phyloP scores from a whole-genome alignment of 2,329 filamentous ascomycete genomes.

The Myrmaecium sp. region DNA sequence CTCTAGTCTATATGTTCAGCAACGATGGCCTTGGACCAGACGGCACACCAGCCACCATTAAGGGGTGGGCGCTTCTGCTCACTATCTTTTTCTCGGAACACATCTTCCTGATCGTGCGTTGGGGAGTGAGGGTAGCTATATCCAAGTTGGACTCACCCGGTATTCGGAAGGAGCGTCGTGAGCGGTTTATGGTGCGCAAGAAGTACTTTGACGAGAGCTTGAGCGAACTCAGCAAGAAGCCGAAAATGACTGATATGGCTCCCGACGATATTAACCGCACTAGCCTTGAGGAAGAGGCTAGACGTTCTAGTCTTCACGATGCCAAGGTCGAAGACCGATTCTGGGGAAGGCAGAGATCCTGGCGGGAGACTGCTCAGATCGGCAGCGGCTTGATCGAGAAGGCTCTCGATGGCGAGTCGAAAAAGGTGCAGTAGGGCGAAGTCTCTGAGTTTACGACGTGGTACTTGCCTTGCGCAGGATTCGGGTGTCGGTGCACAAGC shows the following conservation, averaged over 20 bases:
- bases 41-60: slow-evolving; percentile 53
- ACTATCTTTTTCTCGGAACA: slow-evolving; percentile 79
- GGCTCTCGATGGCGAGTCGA: slow-evolving; percentile 15
- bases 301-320: slow-evolving; percentile 21
- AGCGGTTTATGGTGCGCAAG: slow-evolving; percentile 67
- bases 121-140: slow-evolving; percentile 55
- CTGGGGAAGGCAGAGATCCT: slow-evolving; percentile 34
- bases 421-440: slow-evolving; percentile 13
- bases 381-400: slow-evolving; percentile 33
- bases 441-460: no score
- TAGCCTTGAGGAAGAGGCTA: slow-evolving; percentile 43
- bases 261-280: slow-evolving; percentile 48
- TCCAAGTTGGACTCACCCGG: slow-evolving; percentile 72
- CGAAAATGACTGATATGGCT: slow-evolving; percentile 29
- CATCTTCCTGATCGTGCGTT: slow-evolving; percentile 63
- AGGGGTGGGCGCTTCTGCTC: slow-evolving; percentile 64
- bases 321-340: slow-evolving; percentile 31
- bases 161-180: slow-evolving; percentile 65
- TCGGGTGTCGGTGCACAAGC: no score
- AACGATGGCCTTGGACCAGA: slow-evolving; percentile 47
- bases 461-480: no score
- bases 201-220: slow-evolving; percentile 59
- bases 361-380: slow-evolving; percentile 33
- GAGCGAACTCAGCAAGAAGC: slow-evolving; percentile 33
- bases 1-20: slow-evolving; percentile 71